Percentiles rank a stretch among this genome's conserved stretches.
Conservation (phyloP, 257 asterid genomes). For the Capsicum pubescens region DNA sequence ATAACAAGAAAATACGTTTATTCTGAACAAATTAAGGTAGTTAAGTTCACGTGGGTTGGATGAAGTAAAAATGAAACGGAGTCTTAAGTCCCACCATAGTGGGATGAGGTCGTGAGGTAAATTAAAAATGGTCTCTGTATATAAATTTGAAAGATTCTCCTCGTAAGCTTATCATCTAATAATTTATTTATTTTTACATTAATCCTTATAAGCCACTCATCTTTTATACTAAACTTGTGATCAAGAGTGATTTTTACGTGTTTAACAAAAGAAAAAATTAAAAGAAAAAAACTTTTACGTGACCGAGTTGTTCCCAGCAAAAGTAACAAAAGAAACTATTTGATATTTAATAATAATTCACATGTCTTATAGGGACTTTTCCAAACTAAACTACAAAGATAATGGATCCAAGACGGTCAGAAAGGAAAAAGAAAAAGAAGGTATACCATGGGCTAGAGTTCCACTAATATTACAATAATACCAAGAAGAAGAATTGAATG, state of each 20-base stretch:
- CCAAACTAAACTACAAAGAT: not conserved
- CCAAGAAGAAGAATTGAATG: not conserved
- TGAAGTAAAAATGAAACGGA: too few species aligned
- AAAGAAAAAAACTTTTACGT: not conserved
- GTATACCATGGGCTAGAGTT: conserved; percentile 11
- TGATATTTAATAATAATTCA: conserved; percentile 6
- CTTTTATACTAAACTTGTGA: not conserved
- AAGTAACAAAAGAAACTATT: not conserved
- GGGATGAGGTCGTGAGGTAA: too few species aligned
- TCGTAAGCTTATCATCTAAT: not conserved
- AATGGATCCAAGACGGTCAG: not conserved
- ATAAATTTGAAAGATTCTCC: too few species aligned
- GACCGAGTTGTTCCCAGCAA: not conserved
- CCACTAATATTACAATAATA: conserved; percentile 18
- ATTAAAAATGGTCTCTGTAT: too few species aligned
- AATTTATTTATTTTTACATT: not conserved
- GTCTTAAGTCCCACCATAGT: too few species aligned
- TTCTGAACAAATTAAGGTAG: not conserved
- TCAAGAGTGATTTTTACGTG: not conserved
- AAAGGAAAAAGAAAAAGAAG: not conserved
- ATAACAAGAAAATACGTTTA: not conserved
- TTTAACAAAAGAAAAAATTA: too few species aligned
- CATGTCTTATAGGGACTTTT: not conserved
- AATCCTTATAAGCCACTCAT: not conserved
- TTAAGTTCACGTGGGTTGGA: too few species aligned